Base-by-base conservation (phyloP, 2,329 filamentous ascomycete species). In the Ciborinia camelliae region DNA sequence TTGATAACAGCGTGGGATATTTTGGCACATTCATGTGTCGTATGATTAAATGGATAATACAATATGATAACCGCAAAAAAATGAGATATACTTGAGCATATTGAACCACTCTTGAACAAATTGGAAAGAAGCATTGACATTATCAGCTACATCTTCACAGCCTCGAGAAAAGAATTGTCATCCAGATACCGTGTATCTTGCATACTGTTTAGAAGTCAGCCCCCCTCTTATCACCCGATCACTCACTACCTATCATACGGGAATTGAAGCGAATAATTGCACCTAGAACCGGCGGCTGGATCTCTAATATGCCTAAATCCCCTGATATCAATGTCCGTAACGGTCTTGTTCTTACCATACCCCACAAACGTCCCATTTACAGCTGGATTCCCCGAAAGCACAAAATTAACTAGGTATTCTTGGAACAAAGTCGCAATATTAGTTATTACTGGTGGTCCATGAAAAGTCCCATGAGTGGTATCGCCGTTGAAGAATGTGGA, bases 401-500 rank as follows among this genome's bases (percentile, higher is more conserved):
- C 74, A 59, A 78, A 79, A 41, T 69, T 68, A 0, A 73, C 71
- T 23, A 79, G 71, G 66, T 76, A 77, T 28, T 73, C 68, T 64
- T 80, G 77, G 48, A 79, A 48, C 7, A 66, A 67, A 8, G 61
- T 64, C 1, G 78, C 77, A 1, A 79, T 64, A 1, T 66, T 68
- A 0, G 65, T 63, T 48, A 76, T 69, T 26, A 77, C 14, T 12
- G 30, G 30, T 15, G 32, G 15, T 4, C 43, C 43, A 47, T 26
- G 71, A 10, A 66, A 39, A 0, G 68, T 66, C 9, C 15, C 0
- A 14, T 18, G 2, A 4, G 67, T 45, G 3, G 69, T 72, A 39
- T 71, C 69, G 18, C 75, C 75, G 43, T 80, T 78, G 74, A 79
- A 85, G 73, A 81, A 85, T 12, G 79, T 82, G 1, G 73, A 74